These are phyloP conservation scores for Stephania cephalantha DNA, from an alignment of 164 flowering plant species.

Conservation along the genomic window DNA sequence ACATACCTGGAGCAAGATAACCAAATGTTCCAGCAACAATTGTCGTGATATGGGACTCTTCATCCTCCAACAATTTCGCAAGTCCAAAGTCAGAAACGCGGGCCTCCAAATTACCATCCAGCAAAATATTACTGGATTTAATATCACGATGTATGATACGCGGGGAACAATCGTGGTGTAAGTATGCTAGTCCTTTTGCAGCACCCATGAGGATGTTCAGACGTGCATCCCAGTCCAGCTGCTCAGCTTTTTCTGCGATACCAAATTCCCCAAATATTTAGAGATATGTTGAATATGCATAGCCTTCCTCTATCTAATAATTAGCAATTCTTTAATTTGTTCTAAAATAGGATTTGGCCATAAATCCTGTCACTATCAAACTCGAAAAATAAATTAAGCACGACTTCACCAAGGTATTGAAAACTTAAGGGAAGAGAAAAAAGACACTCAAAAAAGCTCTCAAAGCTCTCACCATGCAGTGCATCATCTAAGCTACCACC, in stretches of 20 bases:
- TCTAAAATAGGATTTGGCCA: neutral
- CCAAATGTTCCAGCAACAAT: conserved; percentile 99
- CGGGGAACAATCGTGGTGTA: conserved; percentile 98
- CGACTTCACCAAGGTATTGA: neutral
- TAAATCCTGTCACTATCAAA: neutral
- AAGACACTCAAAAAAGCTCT: neutral
- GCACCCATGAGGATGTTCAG: conserved; percentile 88
- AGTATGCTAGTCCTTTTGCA: conserved; percentile 88
- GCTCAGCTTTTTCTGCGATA: conserved; percentile 72
- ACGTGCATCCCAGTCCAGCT: conserved; percentile 92
- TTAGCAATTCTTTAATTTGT: too few relatives aligned
- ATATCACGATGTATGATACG: conserved; percentile 96
- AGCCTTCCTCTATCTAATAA: neutral
- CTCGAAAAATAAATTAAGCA: neutral
- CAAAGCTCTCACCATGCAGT: conserved; percentile 65
- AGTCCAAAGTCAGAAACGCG: conserved; percentile 98
- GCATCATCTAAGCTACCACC: conserved; percentile 97
- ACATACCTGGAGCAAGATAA: conserved; percentile 93
- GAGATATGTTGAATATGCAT: neutral
- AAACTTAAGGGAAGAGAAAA: neutral
- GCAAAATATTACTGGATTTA: conserved; percentile 93
- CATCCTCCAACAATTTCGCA: conserved; percentile 89
- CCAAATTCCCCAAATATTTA: conserved; percentile 4
- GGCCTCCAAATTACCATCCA: conserved; percentile 92
- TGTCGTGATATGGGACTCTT: conserved; percentile 94